Evolutionary conservation across 140 eudicot genomes (phyloP), one percentile per base, ranked within the genome.

Genomic region (Stevia rebaudiana): DNA sequence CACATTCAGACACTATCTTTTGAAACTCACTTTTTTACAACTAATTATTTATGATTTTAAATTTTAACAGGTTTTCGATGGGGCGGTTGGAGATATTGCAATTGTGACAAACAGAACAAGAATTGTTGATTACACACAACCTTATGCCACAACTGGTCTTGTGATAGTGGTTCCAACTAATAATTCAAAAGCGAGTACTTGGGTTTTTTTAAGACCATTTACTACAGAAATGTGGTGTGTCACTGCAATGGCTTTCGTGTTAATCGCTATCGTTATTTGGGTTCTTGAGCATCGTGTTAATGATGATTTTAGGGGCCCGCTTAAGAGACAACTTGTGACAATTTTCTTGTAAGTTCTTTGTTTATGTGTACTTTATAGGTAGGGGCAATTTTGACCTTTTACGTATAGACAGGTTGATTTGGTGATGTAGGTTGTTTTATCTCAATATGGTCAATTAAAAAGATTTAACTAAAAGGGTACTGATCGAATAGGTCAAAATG

Each of bases 181-280:
- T 17, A 65, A 69, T 18, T 63, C 76, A 19, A 79, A 79, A 63
- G 78, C 79, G 13, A 81, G 84, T 61, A 71, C 82, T 44, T 87
- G 95, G 95, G 92, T 76, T n/a, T 86, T 83, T 74, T 80, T 86
- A 21, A 78, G 78, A 60, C 95, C 95, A 16, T 83, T 86, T 59
- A 78, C 92, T 31, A 7, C 48, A 21, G 70, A 79, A 64, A 63
- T 87, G 84, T 87, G 95, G 95, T 68, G 72, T 11, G 92, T 77
- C 24, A 84, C 77, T 46, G 82, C 80, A 19, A 56, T 65, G 39
- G 84, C 81, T 49, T 87, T 87, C 63, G 65, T 84, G 3, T 46
- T 84, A 11, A 71, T 87, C 17, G 95, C 76, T 2, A 53, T 79
- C 0, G 95, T 84, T 36, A 74, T 87, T 8, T 87, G 95, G 95